Conservation (phyloP, 768 basidiomycete genomes). For the Sistotremastrum niveocremeum region DNA sequence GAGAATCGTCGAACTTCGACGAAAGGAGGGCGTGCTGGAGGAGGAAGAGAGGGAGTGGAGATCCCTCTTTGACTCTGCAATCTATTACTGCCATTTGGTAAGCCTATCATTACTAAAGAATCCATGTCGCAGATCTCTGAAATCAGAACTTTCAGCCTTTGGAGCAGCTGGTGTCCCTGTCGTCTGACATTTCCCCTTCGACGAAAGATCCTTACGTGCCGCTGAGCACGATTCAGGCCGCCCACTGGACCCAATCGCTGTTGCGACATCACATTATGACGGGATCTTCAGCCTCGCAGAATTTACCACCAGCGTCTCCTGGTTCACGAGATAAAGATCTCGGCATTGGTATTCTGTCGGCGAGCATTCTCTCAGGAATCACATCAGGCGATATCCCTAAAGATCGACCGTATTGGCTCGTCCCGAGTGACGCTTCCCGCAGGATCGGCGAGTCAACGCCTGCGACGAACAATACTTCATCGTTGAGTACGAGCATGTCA, state of each 20-base stretch:
- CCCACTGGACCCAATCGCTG: slow-evolving; percentile 69
- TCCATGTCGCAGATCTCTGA: background rate
- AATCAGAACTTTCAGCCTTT: slow-evolving; percentile 35
- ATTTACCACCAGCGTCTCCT: slow-evolving; percentile 25
- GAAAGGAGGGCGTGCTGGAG: slow-evolving; percentile 26
- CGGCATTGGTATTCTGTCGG: slow-evolving; percentile 13
- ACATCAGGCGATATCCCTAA: too few species aligned
- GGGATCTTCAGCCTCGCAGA: slow-evolving; percentile 15
- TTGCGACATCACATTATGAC: slow-evolving; percentile 45
- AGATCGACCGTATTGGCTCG: too few species aligned
- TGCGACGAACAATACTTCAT: slow-evolving; percentile 55
- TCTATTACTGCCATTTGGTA: slow-evolving; percentile 84
- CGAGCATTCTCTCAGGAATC: background rate
- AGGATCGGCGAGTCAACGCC: slow-evolving; percentile 39
- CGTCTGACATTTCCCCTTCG: slow-evolving; percentile 58
- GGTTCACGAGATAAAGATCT: slow-evolving; percentile 30
- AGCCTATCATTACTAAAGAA: slow-evolving; percentile 7
- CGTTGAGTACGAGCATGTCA: slow-evolving; percentile 32
- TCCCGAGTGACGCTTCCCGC: slow-evolving; percentile 7
- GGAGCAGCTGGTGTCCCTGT: slow-evolving; percentile 66
- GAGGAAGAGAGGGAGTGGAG: slow-evolving; percentile 62
- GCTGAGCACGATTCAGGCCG: slow-evolving; percentile 50
- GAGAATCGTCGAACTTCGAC: slow-evolving; percentile 59
- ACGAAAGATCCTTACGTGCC: slow-evolving; percentile 61
- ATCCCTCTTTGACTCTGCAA: slow-evolving; percentile 57